Evolutionary conservation across 257 asterid species (phyloP).

Genomic region (Salvia splendens): DNA sequence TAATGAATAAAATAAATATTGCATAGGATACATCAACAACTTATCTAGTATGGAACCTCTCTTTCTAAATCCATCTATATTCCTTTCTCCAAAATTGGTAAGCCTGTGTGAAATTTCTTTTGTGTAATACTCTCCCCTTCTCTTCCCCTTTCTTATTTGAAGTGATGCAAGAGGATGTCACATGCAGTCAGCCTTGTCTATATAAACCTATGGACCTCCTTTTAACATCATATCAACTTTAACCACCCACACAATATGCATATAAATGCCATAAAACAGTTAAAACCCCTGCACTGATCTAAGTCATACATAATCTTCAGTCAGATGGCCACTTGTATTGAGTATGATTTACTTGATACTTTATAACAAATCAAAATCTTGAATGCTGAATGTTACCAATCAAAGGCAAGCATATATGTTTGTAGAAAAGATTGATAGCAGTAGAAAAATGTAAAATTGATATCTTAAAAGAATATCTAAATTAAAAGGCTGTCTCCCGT

Average conservation of each 20-base stretch:
- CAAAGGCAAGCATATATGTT: conserved; percentile 20
- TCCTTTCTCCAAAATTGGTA: background rate
- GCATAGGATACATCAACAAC: background rate
- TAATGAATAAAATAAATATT: background rate
- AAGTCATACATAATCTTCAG: background rate
- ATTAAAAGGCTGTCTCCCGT: too few species aligned
- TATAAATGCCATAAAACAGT: background rate
- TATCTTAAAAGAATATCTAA: too few species aligned
- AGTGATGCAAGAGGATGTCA: background rate
- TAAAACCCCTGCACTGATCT: too few species aligned
- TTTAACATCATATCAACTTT: background rate
- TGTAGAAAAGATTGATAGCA: conserved; percentile 3
- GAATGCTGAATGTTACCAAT: background rate
- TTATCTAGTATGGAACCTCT: background rate
- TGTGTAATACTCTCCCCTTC: background rate
- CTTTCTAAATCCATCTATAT: background rate
- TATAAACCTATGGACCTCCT: conserved; percentile 5
- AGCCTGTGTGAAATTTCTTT: background rate
- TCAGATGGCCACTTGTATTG: background rate
- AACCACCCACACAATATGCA: background rate
- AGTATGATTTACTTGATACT: background rate
- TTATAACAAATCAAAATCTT: background rate
- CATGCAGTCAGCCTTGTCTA: background rate
- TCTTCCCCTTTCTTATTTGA: background rate
- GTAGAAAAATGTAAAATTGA: background rate